Conservation (phyloP, 306 rosid species). For the Inga oerstediana region DNA sequence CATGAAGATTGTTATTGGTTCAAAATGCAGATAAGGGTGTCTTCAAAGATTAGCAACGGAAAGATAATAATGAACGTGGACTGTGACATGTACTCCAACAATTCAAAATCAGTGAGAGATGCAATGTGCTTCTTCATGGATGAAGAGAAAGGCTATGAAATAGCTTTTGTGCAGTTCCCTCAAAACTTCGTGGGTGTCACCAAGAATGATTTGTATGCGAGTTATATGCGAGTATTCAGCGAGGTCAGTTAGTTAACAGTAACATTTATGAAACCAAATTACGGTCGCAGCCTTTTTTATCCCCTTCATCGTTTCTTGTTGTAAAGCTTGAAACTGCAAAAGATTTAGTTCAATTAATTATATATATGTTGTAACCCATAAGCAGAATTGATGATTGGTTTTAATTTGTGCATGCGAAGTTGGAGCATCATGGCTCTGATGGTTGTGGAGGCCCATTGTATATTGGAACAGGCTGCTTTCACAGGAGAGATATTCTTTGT, state of each 20-base stretch:
- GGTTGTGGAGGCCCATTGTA: slow-evolving; percentile 72
- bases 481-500: slow-evolving; percentile 66
- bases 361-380: not conserved
- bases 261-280: not conserved
- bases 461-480: slow-evolving; percentile 79
- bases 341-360: not conserved
- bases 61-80: slow-evolving; percentile 72
- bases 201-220: slow-evolving; percentile 63
- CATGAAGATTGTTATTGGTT: too few relatives aligned
- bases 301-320: not conserved
- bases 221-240: not conserved
- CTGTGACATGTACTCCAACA: slow-evolving; percentile 88
- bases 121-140: slow-evolving; percentile 86
- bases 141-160: slow-evolving; percentile 66
- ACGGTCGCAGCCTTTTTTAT: not conserved
- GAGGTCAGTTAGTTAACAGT: slow-evolving; percentile 46
- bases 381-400: not conserved
- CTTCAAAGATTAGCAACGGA: slow-evolving; percentile 82
- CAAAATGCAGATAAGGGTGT: slow-evolving; percentile 71
- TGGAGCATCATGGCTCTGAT: slow-evolving; percentile 67
- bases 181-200: slow-evolving; percentile 58
- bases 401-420: slow-evolving; percentile 38
- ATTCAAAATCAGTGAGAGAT: slow-evolving; percentile 62
- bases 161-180: slow-evolving; percentile 78
- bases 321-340: not conserved